These are phyloP conservation scores for Aquanectria penicillioides DNA, from an alignment of 2,329 filamentous ascomycete species.

Conservation along the genomic window DNA sequence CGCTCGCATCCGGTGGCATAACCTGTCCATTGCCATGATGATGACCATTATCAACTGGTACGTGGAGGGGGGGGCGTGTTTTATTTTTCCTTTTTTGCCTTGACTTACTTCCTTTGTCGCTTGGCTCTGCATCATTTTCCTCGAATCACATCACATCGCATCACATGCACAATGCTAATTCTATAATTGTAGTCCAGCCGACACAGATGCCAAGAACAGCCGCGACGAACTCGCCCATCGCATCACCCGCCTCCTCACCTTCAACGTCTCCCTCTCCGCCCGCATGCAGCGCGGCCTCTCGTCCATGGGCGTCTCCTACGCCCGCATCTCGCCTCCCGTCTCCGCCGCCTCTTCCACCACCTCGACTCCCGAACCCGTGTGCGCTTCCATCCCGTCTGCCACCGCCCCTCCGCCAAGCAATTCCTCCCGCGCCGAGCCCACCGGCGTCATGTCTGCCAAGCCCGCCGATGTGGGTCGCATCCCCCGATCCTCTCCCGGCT, in stretches of 20 bases:
- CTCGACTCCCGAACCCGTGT: no score
- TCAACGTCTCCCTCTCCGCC: slow-evolving; percentile 46
- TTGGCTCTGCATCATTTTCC: not conserved
- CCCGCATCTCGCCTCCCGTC: not conserved
- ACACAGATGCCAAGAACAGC: slow-evolving; percentile 49
- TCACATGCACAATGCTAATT: not conserved
- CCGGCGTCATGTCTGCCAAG: slow-evolving; percentile 26
- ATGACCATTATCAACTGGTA: slow-evolving; percentile 53
- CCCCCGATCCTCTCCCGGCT: slow-evolving; percentile 24
- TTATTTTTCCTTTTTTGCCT: not conserved
- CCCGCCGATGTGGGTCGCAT: slow-evolving; percentile 34
- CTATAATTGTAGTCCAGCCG: slow-evolving; percentile 42
- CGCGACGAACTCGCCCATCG: slow-evolving; percentile 47
- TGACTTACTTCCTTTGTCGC: not conserved
- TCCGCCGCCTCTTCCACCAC: slow-evolving; percentile 22
- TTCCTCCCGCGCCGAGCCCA: slow-evolving; percentile 8
- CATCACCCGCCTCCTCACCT: slow-evolving; percentile 46
- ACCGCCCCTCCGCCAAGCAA: slow-evolving; percentile 22
- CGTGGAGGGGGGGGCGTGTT: no score
- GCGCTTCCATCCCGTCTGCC: slow-evolving; percentile 29
- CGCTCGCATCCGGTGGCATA: slow-evolving; percentile 49
- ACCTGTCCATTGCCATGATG: slow-evolving; percentile 52
- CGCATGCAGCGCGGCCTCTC: slow-evolving; percentile 44
- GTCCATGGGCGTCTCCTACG: slow-evolving; percentile 20
- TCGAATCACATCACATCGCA: not conserved